Percentiles rank a stretch among this genome's conserved stretches.
Evolutionary conservation across 176 grass and related monocot species (phyloP).

Genomic region (Tuctoria greenei): DNA sequence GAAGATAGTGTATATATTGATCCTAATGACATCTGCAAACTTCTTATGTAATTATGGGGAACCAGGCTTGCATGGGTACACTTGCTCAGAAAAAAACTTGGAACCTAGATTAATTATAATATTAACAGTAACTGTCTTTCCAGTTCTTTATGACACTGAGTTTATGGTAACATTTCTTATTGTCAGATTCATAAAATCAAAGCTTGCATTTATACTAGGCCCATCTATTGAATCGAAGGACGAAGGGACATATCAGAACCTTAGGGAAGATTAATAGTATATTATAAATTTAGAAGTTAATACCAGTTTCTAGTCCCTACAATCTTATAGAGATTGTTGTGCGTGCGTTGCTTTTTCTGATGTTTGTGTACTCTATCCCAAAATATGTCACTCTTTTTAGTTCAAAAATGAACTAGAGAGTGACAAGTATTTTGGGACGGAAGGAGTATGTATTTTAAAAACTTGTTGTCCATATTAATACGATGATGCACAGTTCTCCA

Average conservation of each 20-base stretch:
- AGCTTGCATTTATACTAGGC: background rate
- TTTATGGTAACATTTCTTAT: background rate
- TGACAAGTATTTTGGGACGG: too few relatives aligned
- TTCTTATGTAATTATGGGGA: background rate
- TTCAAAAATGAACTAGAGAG: too few relatives aligned
- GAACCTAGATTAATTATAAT: background rate
- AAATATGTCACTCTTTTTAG: too few relatives aligned
- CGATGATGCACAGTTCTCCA: too few relatives aligned
- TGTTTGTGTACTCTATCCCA: too few relatives aligned
- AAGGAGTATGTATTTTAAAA: background rate
- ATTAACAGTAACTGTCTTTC: conserved; percentile 1
- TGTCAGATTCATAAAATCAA: background rate
- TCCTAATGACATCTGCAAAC: background rate
- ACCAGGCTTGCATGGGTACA: conserved; percentile 4
- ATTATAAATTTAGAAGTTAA: background rate
- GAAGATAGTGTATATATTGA: background rate
- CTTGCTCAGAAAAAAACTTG: conserved; percentile 8
- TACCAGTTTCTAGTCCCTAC: background rate
- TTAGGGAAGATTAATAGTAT: background rate
- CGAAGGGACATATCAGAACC: background rate
- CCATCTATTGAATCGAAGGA: background rate
- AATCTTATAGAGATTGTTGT: background rate
- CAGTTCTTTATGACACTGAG: background rate
- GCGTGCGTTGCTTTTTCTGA: background rate
- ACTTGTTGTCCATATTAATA: background rate